phyloP scores from a whole-genome alignment of 192 early-diverging fungal species.

The Rhizophagus clarus region DNA sequence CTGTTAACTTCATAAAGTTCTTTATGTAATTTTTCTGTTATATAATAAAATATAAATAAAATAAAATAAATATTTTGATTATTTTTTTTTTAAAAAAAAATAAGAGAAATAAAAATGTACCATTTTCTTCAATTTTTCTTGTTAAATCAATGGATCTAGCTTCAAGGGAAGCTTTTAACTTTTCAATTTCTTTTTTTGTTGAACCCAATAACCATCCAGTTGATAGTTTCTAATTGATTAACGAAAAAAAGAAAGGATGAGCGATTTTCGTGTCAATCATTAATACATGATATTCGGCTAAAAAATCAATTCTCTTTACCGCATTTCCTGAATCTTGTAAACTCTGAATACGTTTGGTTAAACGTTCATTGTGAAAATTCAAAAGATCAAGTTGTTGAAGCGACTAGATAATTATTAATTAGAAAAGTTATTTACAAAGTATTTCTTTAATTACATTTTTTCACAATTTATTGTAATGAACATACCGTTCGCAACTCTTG shows the following conservation, averaged over 20 bases:
- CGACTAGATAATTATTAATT: constrained; percentile 31
- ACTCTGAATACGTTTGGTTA: constrained; percentile 60
- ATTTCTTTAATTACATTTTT: too few relatives aligned
- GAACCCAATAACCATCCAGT: constrained; percentile 47
- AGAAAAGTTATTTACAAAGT: background rate
- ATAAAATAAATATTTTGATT: background rate
- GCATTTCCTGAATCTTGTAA: constrained; percentile 48
- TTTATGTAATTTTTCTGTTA: constrained; percentile 41
- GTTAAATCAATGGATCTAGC: constrained; percentile 50
- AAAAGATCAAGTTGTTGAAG: constrained; percentile 59
- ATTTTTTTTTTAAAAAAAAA: background rate
- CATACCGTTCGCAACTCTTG: constrained; percentile 57
- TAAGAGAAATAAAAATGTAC: constrained; percentile 33
- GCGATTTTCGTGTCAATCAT: background rate
- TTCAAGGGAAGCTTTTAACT: constrained; percentile 49
- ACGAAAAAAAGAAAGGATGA: constrained; percentile 2
- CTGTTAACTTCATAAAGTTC: constrained; percentile 55
- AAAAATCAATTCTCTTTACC: constrained; percentile 25
- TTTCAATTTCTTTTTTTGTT: constrained; percentile 60
- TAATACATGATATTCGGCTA: background rate
- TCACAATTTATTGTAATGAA: background rate
- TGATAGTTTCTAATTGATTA: constrained; percentile 33
- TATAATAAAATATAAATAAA: background rate
- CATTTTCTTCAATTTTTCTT: constrained; percentile 63
- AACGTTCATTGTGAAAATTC: constrained; percentile 59